Percentiles rank a stretch among this genome's conserved stretches.
phyloP scores from a whole-genome alignment of 345 rosid genomes.

The Odontarrhena argentea region DNA sequence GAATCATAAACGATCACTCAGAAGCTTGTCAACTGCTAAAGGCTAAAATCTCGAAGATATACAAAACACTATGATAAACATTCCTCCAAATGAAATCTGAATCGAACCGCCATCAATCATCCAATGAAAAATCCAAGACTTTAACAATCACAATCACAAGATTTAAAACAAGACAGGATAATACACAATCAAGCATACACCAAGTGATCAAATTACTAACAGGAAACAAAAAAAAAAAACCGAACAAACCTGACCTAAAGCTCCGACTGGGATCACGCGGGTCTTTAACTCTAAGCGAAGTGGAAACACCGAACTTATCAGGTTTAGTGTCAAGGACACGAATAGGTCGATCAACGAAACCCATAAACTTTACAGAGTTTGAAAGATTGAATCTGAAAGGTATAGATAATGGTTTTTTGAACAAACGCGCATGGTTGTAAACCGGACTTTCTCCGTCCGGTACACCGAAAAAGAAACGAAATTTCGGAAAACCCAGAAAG shows the following conservation, averaged over 20 bases:
- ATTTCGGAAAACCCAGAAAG: constrained; percentile 28
- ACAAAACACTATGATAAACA: not conserved
- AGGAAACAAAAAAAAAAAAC: not conserved
- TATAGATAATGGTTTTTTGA: constrained; percentile 59
- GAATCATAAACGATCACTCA: no score
- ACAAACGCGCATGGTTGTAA: constrained; percentile 53
- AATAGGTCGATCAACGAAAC: constrained; percentile 51
- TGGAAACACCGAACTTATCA: constrained; percentile 46
- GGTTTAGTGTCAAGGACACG: constrained; percentile 13
- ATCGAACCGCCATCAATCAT: constrained; percentile 4
- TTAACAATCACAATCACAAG: not conserved
- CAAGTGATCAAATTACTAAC: not conserved
- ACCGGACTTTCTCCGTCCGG: constrained; percentile 51
- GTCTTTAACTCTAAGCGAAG: constrained; percentile 46
- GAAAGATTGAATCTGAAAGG: constrained; percentile 33
- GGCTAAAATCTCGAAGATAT: no score
- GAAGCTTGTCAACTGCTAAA: no score
- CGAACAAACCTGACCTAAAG: constrained; percentile 53
- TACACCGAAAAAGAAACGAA: constrained; percentile 43
- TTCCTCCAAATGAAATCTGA: not conserved
- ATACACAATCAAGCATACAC: not conserved
- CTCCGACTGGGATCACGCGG: constrained; percentile 39
- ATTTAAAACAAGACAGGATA: not conserved
- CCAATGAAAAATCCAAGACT: not conserved
- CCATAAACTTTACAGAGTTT: constrained; percentile 62